phyloP scores from a whole-genome alignment of 2,329 filamentous ascomycete species.

The Aureobasidium uvarum region DNA sequence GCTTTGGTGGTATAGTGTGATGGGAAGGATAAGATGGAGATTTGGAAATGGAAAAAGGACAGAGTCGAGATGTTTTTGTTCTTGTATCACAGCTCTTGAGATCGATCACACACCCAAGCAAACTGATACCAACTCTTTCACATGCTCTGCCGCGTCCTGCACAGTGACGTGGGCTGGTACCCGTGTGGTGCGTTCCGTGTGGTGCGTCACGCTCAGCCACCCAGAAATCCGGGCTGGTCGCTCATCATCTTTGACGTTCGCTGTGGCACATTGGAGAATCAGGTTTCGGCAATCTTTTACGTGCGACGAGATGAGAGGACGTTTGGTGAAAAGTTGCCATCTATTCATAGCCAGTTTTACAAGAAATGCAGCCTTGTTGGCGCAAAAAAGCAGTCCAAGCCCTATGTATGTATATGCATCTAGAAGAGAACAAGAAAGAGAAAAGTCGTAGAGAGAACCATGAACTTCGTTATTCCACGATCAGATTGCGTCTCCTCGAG shows the following conservation, averaged over 20 bases:
- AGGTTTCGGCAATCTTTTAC: neutral
- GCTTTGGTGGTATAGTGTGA: neutral
- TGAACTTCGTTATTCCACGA: constrained; percentile 30
- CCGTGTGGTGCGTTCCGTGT: constrained; percentile 27
- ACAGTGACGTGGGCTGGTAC: constrained; percentile 28
- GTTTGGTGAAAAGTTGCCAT: neutral
- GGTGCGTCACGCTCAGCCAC: constrained; percentile 28
- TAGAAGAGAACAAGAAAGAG: constrained; percentile 17
- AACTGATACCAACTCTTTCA: constrained; percentile 32
- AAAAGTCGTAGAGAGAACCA: constrained; percentile 11
- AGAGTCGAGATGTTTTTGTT: constrained; percentile 38
- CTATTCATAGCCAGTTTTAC: neutral
- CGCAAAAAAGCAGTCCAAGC: constrained; percentile 6
- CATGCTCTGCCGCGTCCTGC: constrained; percentile 29
- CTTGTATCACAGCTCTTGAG: constrained; percentile 32
- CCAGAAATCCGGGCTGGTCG: constrained; percentile 13
- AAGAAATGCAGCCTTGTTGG: constrained; percentile 6
- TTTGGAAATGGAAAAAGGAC: constrained; percentile 26
- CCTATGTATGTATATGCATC: constrained; percentile 26
- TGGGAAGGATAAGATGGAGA: neutral
- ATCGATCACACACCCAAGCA: neutral
- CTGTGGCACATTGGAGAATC: neutral
- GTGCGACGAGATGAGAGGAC: neutral
- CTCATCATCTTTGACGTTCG: neutral
- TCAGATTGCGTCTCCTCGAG: constrained; percentile 28